Conservation (phyloP, 1,284 basidiomycete species). For the Phenoliferia sp. region DNA sequence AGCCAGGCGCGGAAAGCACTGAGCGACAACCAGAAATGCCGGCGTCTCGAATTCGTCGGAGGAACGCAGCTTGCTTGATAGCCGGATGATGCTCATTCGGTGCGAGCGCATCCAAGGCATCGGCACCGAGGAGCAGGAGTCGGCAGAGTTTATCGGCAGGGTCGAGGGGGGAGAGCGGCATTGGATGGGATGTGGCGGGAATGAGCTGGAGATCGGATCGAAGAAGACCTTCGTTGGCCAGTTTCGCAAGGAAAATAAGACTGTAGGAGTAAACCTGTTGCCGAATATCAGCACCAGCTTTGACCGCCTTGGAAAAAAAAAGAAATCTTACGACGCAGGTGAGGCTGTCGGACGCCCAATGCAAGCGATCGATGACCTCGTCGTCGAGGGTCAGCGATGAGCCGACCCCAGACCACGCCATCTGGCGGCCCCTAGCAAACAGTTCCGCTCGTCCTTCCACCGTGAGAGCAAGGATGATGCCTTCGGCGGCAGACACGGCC, state of each 20-base stretch:
- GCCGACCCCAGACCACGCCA: background rate
- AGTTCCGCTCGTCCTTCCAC: conserved; percentile 10
- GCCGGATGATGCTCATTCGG: conserved; percentile 24
- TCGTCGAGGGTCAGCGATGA: conserved; percentile 12
- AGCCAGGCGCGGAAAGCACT: conserved; percentile 19
- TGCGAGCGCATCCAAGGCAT: conserved; percentile 28
- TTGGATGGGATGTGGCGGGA: background rate
- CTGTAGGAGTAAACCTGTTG: conserved; percentile 4
- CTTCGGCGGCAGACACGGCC: conserved; percentile 18
- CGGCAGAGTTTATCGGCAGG: conserved; percentile 27
- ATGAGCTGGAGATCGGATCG: conserved; percentile 22
- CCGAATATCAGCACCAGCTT: too few relatives aligned
- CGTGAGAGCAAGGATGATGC: conserved; percentile 24
- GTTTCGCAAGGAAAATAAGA: conserved; percentile 28
- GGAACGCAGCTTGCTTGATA: conserved; percentile 28
- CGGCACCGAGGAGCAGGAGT: conserved; percentile 29
- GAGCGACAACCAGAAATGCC: conserved; percentile 21
- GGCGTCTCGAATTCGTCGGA: conserved; percentile 27
- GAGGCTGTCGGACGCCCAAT: conserved; percentile 24
- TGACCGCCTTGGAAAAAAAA: too few relatives aligned
- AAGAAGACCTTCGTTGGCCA: conserved; percentile 30
- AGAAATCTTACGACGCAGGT: conserved; percentile 30
- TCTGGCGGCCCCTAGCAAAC: background rate
- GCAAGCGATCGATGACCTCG: conserved; percentile 15
- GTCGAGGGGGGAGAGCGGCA: conserved; percentile 13